These are phyloP conservation scores for Paulownia fortunei DNA, from an alignment of 257 asterid genomes.

Conservation along the genomic window DNA sequence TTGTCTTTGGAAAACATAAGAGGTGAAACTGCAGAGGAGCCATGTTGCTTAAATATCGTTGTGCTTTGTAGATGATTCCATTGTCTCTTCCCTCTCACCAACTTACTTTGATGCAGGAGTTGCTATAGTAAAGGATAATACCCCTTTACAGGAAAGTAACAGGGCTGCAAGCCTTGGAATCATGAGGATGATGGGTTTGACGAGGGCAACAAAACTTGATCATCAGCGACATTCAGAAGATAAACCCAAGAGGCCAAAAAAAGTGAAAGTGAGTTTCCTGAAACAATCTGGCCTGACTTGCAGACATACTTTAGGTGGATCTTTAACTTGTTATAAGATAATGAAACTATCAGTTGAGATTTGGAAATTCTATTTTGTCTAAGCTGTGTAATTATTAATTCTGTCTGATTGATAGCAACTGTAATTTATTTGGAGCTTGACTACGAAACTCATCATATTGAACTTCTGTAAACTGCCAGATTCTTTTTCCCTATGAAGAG, in stretches of 20 bases:
- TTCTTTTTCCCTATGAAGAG: slow-evolving; percentile 89
- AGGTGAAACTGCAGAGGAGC: slow-evolving; percentile 43
- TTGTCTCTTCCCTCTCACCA: slow-evolving; percentile 33
- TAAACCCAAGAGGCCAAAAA: slow-evolving; percentile 47
- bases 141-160: slow-evolving; percentile 52
- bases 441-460: slow-evolving; percentile 17
- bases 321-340: background rate
- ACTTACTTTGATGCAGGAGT: slow-evolving; percentile 52
- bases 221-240: slow-evolving; percentile 48
- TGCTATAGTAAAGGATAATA: slow-evolving; percentile 46
- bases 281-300: slow-evolving; percentile 11
- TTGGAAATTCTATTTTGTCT: background rate
- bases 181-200: slow-evolving; percentile 56
- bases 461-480: slow-evolving; percentile 51
- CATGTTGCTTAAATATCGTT: slow-evolving; percentile 48
- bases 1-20: slow-evolving; percentile 42
- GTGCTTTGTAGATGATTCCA: background rate
- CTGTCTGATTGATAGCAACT: slow-evolving; percentile 28
- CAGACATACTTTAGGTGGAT: background rate
- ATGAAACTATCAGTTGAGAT: background rate
- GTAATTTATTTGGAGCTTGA: slow-evolving; percentile 14
- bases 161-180: slow-evolving; percentile 49
- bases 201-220: slow-evolving; percentile 53
- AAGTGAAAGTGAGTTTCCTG: slow-evolving; percentile 58
- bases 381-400: background rate